Percentiles rank a stretch among this genome's conserved stretches.
Evolutionary conservation across 768 basidiomycete species (phyloP).

Genomic region (Guyanaporus albipodus): DNA sequence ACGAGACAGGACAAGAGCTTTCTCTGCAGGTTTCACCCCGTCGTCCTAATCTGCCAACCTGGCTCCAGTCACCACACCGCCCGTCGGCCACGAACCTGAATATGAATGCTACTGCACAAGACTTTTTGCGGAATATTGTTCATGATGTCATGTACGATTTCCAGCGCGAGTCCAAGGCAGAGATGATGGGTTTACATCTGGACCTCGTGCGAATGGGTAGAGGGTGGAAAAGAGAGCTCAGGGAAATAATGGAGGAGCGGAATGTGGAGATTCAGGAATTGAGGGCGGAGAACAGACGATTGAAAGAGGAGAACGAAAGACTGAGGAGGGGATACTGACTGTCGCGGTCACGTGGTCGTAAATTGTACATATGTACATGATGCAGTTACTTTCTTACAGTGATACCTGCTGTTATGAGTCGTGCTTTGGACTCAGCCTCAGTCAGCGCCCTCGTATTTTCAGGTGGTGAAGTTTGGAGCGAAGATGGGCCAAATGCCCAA

Average conservation of each 20-base stretch:
- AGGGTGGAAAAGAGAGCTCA: constrained; percentile 63
- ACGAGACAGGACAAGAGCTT: constrained; percentile 32
- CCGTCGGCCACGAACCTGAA: constrained; percentile 22
- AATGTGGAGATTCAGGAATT: constrained; percentile 49
- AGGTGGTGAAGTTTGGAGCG: constrained; percentile 23
- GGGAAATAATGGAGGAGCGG: constrained; percentile 58
- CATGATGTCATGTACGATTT: constrained; percentile 72
- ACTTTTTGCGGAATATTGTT: constrained; percentile 60
- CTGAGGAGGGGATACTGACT: constrained; percentile 42
- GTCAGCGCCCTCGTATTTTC: constrained; percentile 30
- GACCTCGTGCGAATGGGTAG: constrained; percentile 70
- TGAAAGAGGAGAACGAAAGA: constrained; percentile 66
- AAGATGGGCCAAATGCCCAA: constrained; percentile 13
- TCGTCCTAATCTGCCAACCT: constrained; percentile 37
- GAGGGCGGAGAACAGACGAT: constrained; percentile 44
- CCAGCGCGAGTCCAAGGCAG: constrained; percentile 62
- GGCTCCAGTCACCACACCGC: constrained; percentile 39
- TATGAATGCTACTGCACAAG: constrained; percentile 41
- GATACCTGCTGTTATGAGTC: too few species aligned
- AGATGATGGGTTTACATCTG: constrained; percentile 71
- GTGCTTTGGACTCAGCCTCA: too few species aligned
- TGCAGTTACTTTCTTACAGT: too few species aligned
- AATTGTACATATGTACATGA: too few species aligned
- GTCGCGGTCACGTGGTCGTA: too few species aligned
- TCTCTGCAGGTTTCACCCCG: constrained; percentile 59